These are phyloP conservation scores for Acorus gramineus DNA, from an alignment of 106 monocot genomes.

Conservation along the genomic window DNA sequence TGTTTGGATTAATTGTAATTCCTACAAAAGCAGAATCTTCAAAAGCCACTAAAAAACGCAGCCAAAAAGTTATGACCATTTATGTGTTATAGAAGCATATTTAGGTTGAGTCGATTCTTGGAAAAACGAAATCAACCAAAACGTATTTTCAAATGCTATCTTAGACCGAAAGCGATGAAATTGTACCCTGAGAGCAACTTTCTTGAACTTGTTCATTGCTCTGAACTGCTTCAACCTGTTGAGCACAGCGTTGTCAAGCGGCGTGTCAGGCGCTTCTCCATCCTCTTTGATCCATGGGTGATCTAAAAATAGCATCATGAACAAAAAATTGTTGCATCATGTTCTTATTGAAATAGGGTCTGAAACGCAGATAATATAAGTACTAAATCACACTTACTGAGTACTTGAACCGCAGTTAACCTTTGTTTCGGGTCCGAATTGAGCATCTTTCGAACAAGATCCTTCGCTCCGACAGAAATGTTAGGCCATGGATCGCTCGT, in stretches of 20 bases:
- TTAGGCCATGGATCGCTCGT: slow-evolving; percentile 75
- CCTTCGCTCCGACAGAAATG: slow-evolving; percentile 58
- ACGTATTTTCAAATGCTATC: neutral
- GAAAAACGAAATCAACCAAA: too few species aligned
- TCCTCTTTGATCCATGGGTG: slow-evolving; percentile 85
- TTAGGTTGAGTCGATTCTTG: too few species aligned
- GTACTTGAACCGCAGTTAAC: slow-evolving; percentile 57
- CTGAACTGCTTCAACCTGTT: slow-evolving; percentile 64
- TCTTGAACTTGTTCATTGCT: slow-evolving; percentile 72
- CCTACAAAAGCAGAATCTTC: too few species aligned
- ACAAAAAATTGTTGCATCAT: neutral
- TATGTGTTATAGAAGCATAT: too few species aligned
- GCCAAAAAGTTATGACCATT: too few species aligned
- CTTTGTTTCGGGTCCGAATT: slow-evolving; percentile 54
- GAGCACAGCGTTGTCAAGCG: slow-evolving; percentile 61
- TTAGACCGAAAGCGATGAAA: neutral
- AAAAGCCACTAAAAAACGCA: too few species aligned
- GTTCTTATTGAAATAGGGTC: neutral
- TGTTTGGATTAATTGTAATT: too few species aligned
- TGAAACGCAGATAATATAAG: neutral
- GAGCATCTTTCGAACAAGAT: slow-evolving; percentile 65
- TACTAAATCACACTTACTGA: slow-evolving; percentile 33
- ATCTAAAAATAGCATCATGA: slow-evolving; percentile 13
- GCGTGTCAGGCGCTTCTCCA: slow-evolving; percentile 71
- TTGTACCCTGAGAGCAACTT: slow-evolving; percentile 54